Conservation (phyloP, 1,284 basidiomycete species). For the Cutaneotrichosporon sp. region DNA sequence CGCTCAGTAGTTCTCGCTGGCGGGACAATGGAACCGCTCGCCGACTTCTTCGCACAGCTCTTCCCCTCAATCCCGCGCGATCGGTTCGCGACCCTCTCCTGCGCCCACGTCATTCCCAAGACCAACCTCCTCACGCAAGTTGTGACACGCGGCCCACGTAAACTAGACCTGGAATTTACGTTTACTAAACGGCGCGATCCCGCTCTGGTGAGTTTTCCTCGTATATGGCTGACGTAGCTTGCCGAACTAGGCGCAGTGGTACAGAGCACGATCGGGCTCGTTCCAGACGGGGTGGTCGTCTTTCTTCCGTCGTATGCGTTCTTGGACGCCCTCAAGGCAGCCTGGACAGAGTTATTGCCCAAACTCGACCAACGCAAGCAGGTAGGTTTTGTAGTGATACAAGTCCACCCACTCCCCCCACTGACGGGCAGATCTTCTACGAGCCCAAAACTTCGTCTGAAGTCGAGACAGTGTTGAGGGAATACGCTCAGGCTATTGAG, state of each 20-base stretch:
- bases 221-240: constrained; percentile 57
- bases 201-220: constrained; percentile 58
- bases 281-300: constrained; percentile 86
- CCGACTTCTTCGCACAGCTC: constrained; percentile 81
- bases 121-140: constrained; percentile 77
- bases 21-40: constrained; percentile 97
- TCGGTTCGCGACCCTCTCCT: constrained; percentile 75
- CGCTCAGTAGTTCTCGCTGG: constrained; percentile 85
- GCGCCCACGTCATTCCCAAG: constrained; percentile 86
- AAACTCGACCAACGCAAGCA: constrained; percentile 72
- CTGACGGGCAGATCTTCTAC: constrained; percentile 67
- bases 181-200: constrained; percentile 72
- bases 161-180: constrained; percentile 77
- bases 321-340: constrained; percentile 64
- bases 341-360: constrained; percentile 70
- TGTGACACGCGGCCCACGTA: constrained; percentile 73
- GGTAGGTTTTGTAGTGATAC: constrained; percentile 50
- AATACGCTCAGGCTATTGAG: constrained; percentile 67
- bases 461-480: constrained; percentile 73
- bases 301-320: constrained; percentile 93
- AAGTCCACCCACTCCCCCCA: too few species aligned
- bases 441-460: constrained; percentile 77
- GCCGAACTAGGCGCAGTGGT: constrained; percentile 81
- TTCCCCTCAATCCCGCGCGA: constrained; percentile 67
- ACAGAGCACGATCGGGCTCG: constrained; percentile 70